Base-by-base conservation (phyloP, 2,329 filamentous ascomycete genomes). In the Aphanoascus verrucosus region DNA sequence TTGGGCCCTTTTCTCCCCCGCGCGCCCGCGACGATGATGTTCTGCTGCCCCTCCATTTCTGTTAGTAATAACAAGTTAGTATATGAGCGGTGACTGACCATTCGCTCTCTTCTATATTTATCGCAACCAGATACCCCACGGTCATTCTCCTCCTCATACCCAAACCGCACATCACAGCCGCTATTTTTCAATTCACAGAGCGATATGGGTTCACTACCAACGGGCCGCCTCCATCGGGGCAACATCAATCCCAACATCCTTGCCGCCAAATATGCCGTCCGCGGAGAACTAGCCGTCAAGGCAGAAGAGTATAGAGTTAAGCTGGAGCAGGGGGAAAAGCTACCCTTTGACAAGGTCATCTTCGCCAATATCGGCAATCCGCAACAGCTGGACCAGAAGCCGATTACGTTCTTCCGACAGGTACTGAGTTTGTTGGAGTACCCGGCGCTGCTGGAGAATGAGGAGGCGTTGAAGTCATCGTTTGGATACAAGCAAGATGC, bases 331-430 rank as follows among this genome's bases (percentile, higher is more conserved):
- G 42, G 23, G 6, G 42, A 45, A 23, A 9, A 17, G 9, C 77
- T 97, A 49, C 91, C 93, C 47, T 98, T 98, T 71, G 78, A 87
- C 63, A 80, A 88, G 56, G 84, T 98, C 71, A 91, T 98, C 74
- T 90, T 87, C 58, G 93, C 93, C 72, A 98, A 98, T 75, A 98
- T 98, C 66, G 93, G 93, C 67, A 98, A 98, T 76, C 93, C 93
- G 3, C 93, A 98, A 73, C 93, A 98, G 74, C 82, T 98, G 58
- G 93, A 96, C 74, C 93, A 98, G 79, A 94, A 97, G 78, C 93
- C 93, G 65, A 91, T 98, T 65, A 98, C 93, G 62, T 98, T 96
- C 78, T 96, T 98, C 82, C 84, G 93, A 62, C 91, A 98, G 74
- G 93, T 98, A 28, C 80, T 93, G 64, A 94, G 88, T 72, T 71